Conservation (phyloP, 495 filamentous ascomycete genomes). For the Tuber calosporum region DNA sequence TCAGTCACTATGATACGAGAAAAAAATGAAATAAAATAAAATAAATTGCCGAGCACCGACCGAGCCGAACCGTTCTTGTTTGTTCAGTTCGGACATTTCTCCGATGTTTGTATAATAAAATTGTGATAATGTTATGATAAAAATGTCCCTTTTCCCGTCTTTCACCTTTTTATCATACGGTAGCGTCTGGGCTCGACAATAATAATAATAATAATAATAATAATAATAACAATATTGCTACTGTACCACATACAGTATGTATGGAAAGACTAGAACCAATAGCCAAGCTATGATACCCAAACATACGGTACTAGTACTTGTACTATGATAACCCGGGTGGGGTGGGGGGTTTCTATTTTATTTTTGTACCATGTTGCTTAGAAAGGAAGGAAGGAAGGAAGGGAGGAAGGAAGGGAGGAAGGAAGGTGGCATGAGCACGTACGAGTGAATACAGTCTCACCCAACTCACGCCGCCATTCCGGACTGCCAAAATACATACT, state of each 20-base stretch:
- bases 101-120: background rate
- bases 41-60: background rate
- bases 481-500: background rate
- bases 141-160: background rate
- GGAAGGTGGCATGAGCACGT: too few relatives aligned
- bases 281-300: background rate
- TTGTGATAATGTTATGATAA: too few relatives aligned
- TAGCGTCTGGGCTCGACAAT: too few relatives aligned
- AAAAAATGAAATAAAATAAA: too few relatives aligned
- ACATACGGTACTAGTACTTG: too few relatives aligned
- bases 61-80: background rate
- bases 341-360: too few relatives aligned
- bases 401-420: too few relatives aligned
- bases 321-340: background rate
- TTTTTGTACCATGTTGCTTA: background rate
- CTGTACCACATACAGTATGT: background rate
- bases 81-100: background rate
- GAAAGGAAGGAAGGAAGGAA: background rate
- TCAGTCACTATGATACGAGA: background rate
- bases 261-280: background rate
- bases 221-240: background rate
- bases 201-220: background rate
- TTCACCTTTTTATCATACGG: background rate
- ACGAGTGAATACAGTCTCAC: too few relatives aligned
- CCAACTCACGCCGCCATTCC: too few relatives aligned